phyloP scores from a whole-genome alignment of 495 filamentous ascomycete species.

The Tuber melanosporum region DNA sequence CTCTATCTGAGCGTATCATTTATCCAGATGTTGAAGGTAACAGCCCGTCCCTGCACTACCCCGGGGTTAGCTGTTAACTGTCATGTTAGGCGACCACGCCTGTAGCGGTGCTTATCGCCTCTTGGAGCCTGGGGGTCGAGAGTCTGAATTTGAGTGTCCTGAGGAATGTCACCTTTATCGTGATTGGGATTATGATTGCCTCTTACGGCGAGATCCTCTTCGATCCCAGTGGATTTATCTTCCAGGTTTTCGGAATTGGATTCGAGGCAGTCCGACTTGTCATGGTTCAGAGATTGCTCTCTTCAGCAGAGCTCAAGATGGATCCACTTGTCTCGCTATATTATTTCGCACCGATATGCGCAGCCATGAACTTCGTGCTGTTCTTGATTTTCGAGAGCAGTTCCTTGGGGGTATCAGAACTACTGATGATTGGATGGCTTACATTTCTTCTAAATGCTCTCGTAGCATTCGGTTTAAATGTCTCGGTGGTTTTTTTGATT shows the following conservation, averaged over 20 bases:
- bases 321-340: constrained; percentile 77
- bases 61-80: constrained; percentile 23
- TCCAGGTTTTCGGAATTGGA: constrained; percentile 61
- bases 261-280: constrained; percentile 72
- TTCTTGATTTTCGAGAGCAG: constrained; percentile 56
- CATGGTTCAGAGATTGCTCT: constrained; percentile 68
- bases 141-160: constrained; percentile 55
- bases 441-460: constrained; percentile 59
- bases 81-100: constrained; percentile 72
- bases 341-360: constrained; percentile 76
- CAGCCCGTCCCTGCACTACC: constrained; percentile 33
- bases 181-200: constrained; percentile 64
- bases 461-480: constrained; percentile 72
- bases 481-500: constrained; percentile 69
- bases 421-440: constrained; percentile 52
- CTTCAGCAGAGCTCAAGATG: constrained; percentile 60
- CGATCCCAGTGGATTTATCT: constrained; percentile 59
- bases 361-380: constrained; percentile 64
- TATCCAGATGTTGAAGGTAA: constrained; percentile 95
- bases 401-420: constrained; percentile 50
- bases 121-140: constrained; percentile 59
- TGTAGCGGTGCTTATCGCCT: constrained; percentile 72
- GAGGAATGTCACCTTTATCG: constrained; percentile 66
- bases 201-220: constrained; percentile 73
- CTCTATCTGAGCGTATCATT: constrained; percentile 87